Evolutionary conservation across 352 stramenopile genomes (phyloP).

Genomic region (Phytophthora idaei): DNA sequence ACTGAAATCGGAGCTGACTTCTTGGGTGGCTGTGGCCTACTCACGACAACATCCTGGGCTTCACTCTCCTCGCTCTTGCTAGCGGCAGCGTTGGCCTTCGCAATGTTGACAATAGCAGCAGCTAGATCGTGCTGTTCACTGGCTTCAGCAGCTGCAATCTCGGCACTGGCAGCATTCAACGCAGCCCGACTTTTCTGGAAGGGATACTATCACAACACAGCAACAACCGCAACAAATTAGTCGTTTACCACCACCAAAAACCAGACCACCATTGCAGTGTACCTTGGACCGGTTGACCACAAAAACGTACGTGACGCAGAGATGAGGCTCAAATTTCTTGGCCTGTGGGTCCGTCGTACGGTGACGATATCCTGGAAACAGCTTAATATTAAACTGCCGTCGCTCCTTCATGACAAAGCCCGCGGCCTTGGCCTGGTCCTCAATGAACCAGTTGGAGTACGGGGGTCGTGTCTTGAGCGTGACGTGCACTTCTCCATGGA

Average conservation of each 20-base stretch:
- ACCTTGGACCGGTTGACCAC: constrained; percentile 85
- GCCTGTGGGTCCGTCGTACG: constrained; percentile 87
- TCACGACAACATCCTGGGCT: background rate
- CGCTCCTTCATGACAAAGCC: constrained; percentile 84
- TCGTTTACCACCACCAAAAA: background rate
- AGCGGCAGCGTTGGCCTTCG: constrained; percentile 20
- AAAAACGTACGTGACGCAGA: constrained; percentile 88
- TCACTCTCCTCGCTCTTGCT: constrained; percentile 11
- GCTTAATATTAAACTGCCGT: constrained; percentile 67
- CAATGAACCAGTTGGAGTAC: constrained; percentile 90
- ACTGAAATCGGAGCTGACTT: background rate
- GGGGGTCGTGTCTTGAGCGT: constrained; percentile 86
- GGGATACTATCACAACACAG: constrained; percentile 33
- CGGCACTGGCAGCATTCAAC: constrained; percentile 21
- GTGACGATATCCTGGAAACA: constrained; percentile 88
- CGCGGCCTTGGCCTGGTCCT: constrained; percentile 74
- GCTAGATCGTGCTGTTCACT: constrained; percentile 34
- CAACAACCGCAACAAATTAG: constrained; percentile 13
- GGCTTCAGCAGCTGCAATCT: constrained; percentile 15
- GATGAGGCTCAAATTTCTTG: constrained; percentile 83
- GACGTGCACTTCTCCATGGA: constrained; percentile 77
- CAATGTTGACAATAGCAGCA: constrained; percentile 39
- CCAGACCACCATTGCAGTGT: constrained; percentile 1
- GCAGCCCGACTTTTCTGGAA: constrained; percentile 38
- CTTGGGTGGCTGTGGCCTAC: background rate